Evolutionary conservation across 179 eudicot genomes (phyloP).

Genomic region (Carnegiea gigantea): DNA sequence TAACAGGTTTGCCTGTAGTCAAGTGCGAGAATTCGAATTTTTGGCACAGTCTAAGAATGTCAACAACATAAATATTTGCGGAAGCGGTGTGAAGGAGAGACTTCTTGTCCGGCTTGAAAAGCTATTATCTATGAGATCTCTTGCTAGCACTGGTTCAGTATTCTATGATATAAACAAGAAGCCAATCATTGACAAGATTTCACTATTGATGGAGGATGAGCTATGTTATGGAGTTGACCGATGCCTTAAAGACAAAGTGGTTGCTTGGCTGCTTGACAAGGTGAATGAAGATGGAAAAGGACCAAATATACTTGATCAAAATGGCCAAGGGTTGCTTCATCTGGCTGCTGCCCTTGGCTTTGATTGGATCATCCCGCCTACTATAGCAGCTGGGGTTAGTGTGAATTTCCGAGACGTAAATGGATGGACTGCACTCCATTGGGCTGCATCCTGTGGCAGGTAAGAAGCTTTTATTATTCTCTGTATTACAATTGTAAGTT

Average conservation of each 20-base stretch:
- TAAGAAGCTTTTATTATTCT: conserved; percentile 16
- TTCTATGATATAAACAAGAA: conserved; percentile 5
- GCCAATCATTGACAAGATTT: conserved; percentile 1
- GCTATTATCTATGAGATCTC: conserved; percentile 49
- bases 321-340: conserved; percentile 84
- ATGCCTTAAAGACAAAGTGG: conserved; percentile 60
- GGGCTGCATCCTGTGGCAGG: conserved; percentile 96
- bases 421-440: conserved; percentile 93
- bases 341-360: conserved; percentile 87
- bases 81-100: not conserved
- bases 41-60: not conserved
- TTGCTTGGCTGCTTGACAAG: conserved; percentile 69
- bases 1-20: conserved; percentile 88
- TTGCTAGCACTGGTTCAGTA: not conserved
- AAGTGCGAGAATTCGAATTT: conserved; percentile 88
- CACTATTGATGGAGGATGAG: conserved; percentile 6
- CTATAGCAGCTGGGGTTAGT: conserved; percentile 69
- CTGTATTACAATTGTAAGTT: not conserved
- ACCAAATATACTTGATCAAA: conserved; percentile 61
- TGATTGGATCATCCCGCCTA: conserved; percentile 77
- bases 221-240: conserved; percentile 34
- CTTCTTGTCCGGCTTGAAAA: conserved; percentile 57
- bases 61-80: not conserved
- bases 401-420: conserved; percentile 72
- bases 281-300: conserved; percentile 70